A percentile compares a stretch with the other conserved stretches of the same genome.
Evolutionary conservation across 2,329 filamentous ascomycete species (phyloP).

Genomic region (Fusarium euwallaceae): DNA sequence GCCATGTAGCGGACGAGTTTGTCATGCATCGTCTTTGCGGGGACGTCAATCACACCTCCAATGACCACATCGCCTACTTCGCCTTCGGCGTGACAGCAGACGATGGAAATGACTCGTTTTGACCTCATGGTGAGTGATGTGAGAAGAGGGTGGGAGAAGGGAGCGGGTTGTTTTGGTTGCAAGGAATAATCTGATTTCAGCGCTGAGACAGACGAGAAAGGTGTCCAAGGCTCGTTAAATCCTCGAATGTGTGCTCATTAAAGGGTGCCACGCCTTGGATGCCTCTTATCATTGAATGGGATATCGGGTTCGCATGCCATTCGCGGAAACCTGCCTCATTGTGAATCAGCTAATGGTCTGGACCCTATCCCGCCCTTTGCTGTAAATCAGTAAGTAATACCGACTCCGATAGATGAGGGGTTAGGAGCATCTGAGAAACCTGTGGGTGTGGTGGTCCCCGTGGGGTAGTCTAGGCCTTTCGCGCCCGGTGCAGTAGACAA

Average conservation of each 20-base stretch:
- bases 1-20: conserved; percentile 58
- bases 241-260: background rate
- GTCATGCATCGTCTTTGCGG: conserved; percentile 61
- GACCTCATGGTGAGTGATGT: background rate
- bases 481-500: background rate
- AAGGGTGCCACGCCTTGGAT: background rate
- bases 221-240: background rate
- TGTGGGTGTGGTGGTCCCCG: background rate
- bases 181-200: background rate
- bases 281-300: background rate
- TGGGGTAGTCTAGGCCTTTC: background rate
- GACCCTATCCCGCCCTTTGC: background rate
- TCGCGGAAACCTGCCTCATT: background rate
- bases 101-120: conserved; percentile 42
- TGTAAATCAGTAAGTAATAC: background rate
- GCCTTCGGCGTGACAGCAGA: conserved; percentile 55
- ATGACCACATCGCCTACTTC: conserved; percentile 62
- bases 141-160: background rate
- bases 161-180: background rate
- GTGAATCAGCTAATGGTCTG: background rate
- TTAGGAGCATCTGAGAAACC: background rate
- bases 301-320: background rate
- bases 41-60: conserved; percentile 59
- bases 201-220: background rate
- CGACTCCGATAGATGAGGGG: background rate